Evolutionary conservation across 345 rosid genomes (phyloP).

Genomic region (Bruguiera gymnorhiza): DNA sequence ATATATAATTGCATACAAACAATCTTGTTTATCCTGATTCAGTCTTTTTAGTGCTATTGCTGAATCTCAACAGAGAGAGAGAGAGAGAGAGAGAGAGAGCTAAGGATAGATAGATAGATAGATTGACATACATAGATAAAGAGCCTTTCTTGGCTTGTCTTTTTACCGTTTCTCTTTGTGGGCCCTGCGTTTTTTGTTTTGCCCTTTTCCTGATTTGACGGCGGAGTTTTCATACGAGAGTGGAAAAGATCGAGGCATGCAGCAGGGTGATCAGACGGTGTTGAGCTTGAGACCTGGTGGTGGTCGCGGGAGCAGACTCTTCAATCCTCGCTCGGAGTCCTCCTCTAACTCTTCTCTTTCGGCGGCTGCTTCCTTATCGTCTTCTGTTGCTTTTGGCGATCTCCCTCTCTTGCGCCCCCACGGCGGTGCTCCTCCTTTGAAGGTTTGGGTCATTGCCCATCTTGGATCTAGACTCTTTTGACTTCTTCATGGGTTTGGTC

Average conservation of each 20-base stretch:
- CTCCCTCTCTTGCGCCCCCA: conserved; percentile 69
- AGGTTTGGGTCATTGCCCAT: conserved; percentile 30
- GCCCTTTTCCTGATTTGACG: conserved; percentile 24
- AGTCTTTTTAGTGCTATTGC: conserved; percentile 28
- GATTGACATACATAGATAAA: not conserved
- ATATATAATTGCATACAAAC: not conserved
- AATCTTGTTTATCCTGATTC: conserved; percentile 17
- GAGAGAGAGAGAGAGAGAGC: not conserved
- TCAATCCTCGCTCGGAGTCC: conserved; percentile 54
- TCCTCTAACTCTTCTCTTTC: conserved; percentile 26
- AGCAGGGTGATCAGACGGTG: conserved; percentile 89
- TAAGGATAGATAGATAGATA: not conserved
- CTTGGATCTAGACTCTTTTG: conserved; percentile 42
- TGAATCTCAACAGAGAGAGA: conserved; percentile 17
- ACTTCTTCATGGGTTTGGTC: not conserved
- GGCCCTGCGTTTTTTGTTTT: not conserved
- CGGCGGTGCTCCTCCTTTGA: conserved; percentile 46
- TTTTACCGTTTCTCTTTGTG: not conserved
- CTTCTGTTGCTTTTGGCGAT: conserved; percentile 62
- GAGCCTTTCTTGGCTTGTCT: not conserved
- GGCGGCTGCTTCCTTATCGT: not conserved
- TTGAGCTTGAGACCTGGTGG: conserved; percentile 99
- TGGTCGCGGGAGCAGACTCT: conserved; percentile 85
- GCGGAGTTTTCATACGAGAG: conserved; percentile 31
- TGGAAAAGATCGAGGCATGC: conserved; percentile 63